These are phyloP conservation scores for Salix dunnii DNA, from an alignment of 345 rosid species.

Conservation along the genomic window DNA sequence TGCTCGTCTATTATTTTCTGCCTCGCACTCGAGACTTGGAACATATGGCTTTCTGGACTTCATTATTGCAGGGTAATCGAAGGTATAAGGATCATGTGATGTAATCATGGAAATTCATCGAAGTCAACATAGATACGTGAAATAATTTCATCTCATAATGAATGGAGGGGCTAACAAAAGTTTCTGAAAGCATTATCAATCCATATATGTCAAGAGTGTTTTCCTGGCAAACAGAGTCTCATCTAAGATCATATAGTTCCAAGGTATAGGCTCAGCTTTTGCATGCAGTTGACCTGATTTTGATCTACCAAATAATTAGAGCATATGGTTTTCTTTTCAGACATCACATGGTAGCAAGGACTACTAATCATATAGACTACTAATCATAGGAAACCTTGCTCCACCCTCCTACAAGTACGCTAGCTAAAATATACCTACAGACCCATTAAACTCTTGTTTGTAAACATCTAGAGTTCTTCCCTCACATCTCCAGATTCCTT, in stretches of 20 bases:
- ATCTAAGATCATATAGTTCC: neutral
- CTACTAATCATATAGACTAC: no score
- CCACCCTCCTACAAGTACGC: no score
- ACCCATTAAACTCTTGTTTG: no score
- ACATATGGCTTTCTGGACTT: neutral
- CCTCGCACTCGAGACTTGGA: neutral
- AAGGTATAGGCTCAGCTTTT: neutral
- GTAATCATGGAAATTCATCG: neutral
- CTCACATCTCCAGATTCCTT: no score
- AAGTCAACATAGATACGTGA: neutral
- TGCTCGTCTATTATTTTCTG: neutral
- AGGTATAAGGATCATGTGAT: neutral
- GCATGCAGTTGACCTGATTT: neutral
- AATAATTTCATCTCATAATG: neutral
- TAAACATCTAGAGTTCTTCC: no score
- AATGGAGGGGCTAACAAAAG: neutral
- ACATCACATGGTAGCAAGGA: neutral
- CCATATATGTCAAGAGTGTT: no score
- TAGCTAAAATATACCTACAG: no score
- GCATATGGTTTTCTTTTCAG: neutral
- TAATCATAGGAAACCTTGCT: no score
- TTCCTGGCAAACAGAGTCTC: neutral
- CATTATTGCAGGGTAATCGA: neutral
- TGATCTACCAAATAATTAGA: neutral
- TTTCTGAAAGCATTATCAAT: neutral